Evolutionary conservation across 305 asterid species (phyloP), one percentile per base, ranked within the genome.

Genomic region (Lippia alba): DNA sequence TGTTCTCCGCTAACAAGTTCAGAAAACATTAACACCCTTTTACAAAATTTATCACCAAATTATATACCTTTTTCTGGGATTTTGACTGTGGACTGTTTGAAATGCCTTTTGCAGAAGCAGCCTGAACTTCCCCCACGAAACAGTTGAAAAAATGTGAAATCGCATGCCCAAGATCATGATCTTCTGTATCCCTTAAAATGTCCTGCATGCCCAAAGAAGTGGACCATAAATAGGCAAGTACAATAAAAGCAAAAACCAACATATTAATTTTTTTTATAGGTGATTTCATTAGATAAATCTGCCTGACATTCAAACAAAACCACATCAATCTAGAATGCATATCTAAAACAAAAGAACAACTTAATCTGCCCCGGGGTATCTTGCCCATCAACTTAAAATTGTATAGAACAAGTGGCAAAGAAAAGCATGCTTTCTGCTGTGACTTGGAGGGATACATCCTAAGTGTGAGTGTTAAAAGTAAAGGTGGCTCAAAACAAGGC

Each of bases 61-160:
- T 15, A 30, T 19, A 40, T 77, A 92, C 97, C 94, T 86, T 90
- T 80, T 86, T 92, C 73, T 84, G 91, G 81, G 77, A 75, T 81
- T 81, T 87, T 67, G 85, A 80, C 44, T 57, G 82, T 53, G 85
- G 39, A 72, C 67, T 75, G 73, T 73, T 87, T 60, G 79, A 16
- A 19, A 66, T 80, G 41, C 85, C 81, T 79, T 85, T 82, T 30
- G 45, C 73, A 66, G 89, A 61, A 63, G 64, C 78, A 67, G 78
- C 58, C 73, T 73, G 84, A 67, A 79, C 69, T 75, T 84, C 78
- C 72, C 97, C 98, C 74, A 85, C 44, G 73, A 92, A 82, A 76
- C 96, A 90, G 78, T 90, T 92, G 72, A 83, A 80, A 70, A 88
- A 76, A 83, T 88, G 96, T 69, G 96, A 81, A 80, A 87, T 71